phyloP scores from a whole-genome alignment of 805 yeast species.

The Suhomyces pyralidae region DNA sequence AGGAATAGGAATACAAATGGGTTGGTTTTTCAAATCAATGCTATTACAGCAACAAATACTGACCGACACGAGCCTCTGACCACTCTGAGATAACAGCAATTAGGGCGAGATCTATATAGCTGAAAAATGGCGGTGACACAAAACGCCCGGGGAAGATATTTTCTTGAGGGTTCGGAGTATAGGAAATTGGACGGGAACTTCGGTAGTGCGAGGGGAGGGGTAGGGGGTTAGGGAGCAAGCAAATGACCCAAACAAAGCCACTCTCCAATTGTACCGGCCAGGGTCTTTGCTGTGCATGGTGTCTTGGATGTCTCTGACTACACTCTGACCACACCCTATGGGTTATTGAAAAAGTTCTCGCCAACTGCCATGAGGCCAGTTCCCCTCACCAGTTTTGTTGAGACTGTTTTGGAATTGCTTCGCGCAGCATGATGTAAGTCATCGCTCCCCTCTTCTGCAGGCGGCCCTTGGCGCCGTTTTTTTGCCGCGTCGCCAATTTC shows the following conservation, averaged over 20 bases:
- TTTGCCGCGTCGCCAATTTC: neutral
- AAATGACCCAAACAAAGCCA: neutral
- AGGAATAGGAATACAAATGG: neutral
- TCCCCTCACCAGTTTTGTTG: neutral
- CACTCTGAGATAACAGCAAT: slow-evolving; percentile 1
- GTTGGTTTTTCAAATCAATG: neutral
- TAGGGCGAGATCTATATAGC: slow-evolving; percentile 3
- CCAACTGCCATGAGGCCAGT: neutral
- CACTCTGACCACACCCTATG: neutral
- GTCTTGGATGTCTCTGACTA: neutral
- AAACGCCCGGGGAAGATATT: neutral
- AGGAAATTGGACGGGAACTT: neutral
- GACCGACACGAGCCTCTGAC: neutral
- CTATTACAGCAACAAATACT: neutral
- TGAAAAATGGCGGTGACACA: slow-evolving; percentile 1
- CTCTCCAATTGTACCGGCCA: neutral
- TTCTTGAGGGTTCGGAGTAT: neutral
- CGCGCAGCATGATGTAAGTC: neutral
- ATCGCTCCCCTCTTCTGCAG: slow-evolving; percentile 1
- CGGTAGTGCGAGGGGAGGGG: neutral
- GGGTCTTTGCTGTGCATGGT: neutral
- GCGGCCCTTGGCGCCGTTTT: neutral
- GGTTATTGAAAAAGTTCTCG: too few species aligned
- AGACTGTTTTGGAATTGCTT: neutral
- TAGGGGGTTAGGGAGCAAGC: neutral